phyloP scores from a whole-genome alignment of 106 monocot genomes.

The Dioscorea alata region DNA sequence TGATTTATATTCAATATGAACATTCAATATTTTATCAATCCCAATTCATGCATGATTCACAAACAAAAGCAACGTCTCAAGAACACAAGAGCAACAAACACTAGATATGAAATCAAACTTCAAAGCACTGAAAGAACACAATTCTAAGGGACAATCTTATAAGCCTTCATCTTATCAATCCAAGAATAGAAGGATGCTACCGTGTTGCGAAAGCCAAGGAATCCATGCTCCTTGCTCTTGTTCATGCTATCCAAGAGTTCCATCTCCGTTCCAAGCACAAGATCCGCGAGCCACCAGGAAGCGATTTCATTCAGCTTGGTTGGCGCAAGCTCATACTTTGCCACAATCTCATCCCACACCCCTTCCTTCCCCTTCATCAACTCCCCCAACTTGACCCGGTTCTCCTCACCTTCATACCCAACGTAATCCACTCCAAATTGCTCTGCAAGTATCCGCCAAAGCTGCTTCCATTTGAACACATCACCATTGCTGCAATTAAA shows the following conservation, averaged over 20 bases:
- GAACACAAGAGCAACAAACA: too few relatives aligned
- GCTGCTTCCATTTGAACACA: constrained; percentile 70
- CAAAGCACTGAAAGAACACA: constrained; percentile 3
- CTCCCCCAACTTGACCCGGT: constrained; percentile 41
- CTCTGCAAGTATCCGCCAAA: constrained; percentile 58
- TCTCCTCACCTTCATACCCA: constrained; percentile 45
- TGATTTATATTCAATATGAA: too few relatives aligned
- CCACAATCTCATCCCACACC: constrained; percentile 59
- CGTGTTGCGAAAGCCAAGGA: constrained; percentile 70
- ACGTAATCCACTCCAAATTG: constrained; percentile 51
- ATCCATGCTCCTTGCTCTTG: constrained; percentile 84
- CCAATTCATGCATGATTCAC: too few relatives aligned
- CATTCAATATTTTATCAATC: too few relatives aligned
- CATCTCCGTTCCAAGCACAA: constrained; percentile 18
- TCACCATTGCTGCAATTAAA: constrained; percentile 56
- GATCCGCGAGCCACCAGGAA: constrained; percentile 45
- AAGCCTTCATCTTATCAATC: constrained; percentile 68
- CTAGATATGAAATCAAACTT: too few relatives aligned
- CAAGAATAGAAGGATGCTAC: constrained; percentile 39
- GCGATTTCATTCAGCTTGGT: constrained; percentile 45
- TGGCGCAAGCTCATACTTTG: constrained; percentile 37
- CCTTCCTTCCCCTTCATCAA: constrained; percentile 61
- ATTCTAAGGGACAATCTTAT: constrained; percentile 62
- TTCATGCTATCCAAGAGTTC: constrained; percentile 64
- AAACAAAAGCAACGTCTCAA: too few relatives aligned